phyloP scores from a whole-genome alignment of 352 stramenopile species.

The Globisporangium alternatum region DNA sequence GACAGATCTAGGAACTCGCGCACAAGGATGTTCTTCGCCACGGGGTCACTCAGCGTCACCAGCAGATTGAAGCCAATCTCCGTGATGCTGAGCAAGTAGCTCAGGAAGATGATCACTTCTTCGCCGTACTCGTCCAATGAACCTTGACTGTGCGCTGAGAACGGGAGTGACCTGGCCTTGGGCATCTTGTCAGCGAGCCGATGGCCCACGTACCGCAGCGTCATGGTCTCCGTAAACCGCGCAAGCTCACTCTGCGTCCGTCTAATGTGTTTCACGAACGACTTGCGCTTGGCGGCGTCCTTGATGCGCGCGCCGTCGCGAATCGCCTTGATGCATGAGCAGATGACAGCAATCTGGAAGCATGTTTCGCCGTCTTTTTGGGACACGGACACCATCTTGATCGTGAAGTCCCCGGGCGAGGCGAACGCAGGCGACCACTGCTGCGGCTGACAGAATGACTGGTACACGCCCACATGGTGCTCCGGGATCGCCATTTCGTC shows the following conservation, averaged over 20 bases:
- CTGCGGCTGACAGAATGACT: constrained; percentile 59
- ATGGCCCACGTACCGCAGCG: constrained; percentile 63
- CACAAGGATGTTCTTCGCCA: constrained; percentile 59
- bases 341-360: constrained; percentile 59
- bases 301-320: constrained; percentile 39
- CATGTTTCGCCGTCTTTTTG: constrained; percentile 38
- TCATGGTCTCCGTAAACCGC: constrained; percentile 52
- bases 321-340: constrained; percentile 48
- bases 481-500: constrained; percentile 72
- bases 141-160: constrained; percentile 27
- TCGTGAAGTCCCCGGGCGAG: constrained; percentile 71
- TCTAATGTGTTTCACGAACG: constrained; percentile 62
- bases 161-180: constrained; percentile 24
- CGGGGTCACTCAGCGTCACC: constrained; percentile 49
- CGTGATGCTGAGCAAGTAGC: constrained; percentile 63
- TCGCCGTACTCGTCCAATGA: constrained; percentile 55
- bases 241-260: constrained; percentile 49
- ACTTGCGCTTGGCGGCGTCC: constrained; percentile 49
- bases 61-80: constrained; percentile 68
- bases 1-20: constrained; percentile 71
- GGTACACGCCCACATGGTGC: constrained; percentile 60
- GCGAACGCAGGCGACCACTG: constrained; percentile 75
- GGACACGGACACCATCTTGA: constrained; percentile 54
- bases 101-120: constrained; percentile 51
- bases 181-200: constrained; percentile 55